These are phyloP conservation scores for Backusella morwellensis DNA, from an alignment of 192 early-diverging fungal genomes.

Conservation along the genomic window DNA sequence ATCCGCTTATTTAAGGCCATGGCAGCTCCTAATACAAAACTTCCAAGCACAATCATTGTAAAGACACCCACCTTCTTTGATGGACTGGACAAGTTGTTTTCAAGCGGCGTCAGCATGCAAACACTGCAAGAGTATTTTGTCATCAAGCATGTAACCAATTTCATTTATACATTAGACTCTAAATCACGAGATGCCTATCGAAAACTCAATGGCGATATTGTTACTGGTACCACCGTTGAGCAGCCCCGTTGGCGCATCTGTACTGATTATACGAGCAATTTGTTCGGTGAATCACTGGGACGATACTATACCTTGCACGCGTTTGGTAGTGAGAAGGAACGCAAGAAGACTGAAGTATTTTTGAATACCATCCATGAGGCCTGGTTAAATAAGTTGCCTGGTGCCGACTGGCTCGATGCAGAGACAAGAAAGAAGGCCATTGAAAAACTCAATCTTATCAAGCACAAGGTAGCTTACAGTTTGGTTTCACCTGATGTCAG, in stretches of 20 bases:
- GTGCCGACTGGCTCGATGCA: conserved; percentile 45
- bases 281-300: conserved; percentile 27
- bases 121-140: conserved; percentile 41
- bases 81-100: conserved; percentile 36
- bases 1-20: conserved; percentile 21
- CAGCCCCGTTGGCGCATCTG: conserved; percentile 44
- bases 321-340: conserved; percentile 45
- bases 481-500: conserved; percentile 55
- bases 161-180: conserved; percentile 6
- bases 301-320: conserved; percentile 41
- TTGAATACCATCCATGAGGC: conserved; percentile 37
- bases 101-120: neutral
- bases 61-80: conserved; percentile 45
- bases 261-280: neutral
- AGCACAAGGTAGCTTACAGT: conserved; percentile 64
- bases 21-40: neutral
- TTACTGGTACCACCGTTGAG: conserved; percentile 12
- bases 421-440: conserved; percentile 38
- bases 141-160: neutral
- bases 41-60: conserved; percentile 45
- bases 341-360: conserved; percentile 37
- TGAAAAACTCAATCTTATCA: conserved; percentile 44
- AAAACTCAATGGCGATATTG: conserved; percentile 1
- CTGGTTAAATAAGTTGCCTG: conserved; percentile 34
- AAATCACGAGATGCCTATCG: neutral